Percentiles rank a stretch among this genome's conserved stretches.
Evolutionary conservation across 1,284 basidiomycete genomes (phyloP).

Genomic region (Schizopora paradoxa): DNA sequence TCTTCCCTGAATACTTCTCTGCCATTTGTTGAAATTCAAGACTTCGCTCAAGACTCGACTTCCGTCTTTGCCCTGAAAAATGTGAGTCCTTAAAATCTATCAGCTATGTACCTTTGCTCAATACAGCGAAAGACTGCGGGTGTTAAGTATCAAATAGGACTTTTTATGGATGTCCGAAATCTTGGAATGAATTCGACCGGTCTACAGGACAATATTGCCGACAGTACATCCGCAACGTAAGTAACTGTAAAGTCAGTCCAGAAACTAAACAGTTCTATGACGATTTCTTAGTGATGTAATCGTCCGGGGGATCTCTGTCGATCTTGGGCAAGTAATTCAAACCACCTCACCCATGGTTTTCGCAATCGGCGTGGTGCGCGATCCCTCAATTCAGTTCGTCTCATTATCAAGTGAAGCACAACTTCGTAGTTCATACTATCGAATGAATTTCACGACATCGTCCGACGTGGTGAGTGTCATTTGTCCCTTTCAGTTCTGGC

Average conservation of each 20-base stretch:
- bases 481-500: neutral
- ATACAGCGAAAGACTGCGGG: too few relatives aligned
- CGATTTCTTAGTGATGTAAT: neutral
- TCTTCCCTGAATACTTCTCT: constrained; percentile 22
- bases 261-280: neutral
- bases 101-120: too few relatives aligned
- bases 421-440: constrained; percentile 30
- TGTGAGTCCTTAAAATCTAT: constrained; percentile 22
- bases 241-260: constrained; percentile 20
- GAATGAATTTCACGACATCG: constrained; percentile 19
- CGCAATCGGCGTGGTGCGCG: constrained; percentile 4
- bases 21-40: constrained; percentile 26
- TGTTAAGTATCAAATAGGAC: constrained; percentile 32
- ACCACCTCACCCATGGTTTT: constrained; percentile 6
- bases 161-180: constrained; percentile 26
- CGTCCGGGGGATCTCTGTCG: constrained; percentile 3
- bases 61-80: constrained; percentile 31
- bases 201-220: constrained; percentile 30
- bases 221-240: constrained; percentile 29
- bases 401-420: constrained; percentile 21
- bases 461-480: constrained; percentile 17
- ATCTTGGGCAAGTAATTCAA: neutral
- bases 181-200: constrained; percentile 27
- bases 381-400: constrained; percentile 16
- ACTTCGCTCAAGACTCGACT: constrained; percentile 33